Evolutionary conservation across 164 flowering plant genomes (phyloP).

Genomic region (Kalanchoe fedtschenkoi): DNA sequence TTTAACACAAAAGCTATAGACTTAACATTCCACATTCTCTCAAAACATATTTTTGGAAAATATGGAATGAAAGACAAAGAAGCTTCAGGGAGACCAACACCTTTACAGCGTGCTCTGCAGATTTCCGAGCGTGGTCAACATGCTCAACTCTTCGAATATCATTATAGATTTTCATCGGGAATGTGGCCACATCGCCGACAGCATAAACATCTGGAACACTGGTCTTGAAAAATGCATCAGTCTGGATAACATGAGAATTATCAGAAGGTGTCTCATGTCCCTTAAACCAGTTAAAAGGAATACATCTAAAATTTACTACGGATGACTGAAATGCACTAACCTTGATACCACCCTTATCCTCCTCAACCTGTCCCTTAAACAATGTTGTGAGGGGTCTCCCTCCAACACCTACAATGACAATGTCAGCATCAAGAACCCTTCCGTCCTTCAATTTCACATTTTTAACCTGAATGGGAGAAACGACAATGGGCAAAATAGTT

Average conservation of each 20-base stretch:
- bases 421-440: conserved; percentile 81
- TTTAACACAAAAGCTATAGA: background rate
- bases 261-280: background rate
- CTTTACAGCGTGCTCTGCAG: conserved; percentile 97
- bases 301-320: background rate
- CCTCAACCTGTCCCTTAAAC: conserved; percentile 84
- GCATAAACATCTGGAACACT: conserved; percentile 86
- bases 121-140: conserved; percentile 95
- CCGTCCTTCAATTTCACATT: conserved; percentile 88
- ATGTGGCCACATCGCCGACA: conserved; percentile 93
- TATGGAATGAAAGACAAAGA: background rate
- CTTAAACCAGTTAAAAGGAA: too few species aligned
- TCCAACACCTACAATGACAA: conserved; percentile 95
- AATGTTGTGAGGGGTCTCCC: conserved; percentile 68
- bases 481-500: background rate
- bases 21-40: background rate
- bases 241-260: conserved; percentile 36
- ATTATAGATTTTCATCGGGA: conserved; percentile 77
- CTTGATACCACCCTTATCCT: conserved; percentile 95
- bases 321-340: conserved; percentile 21
- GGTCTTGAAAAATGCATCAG: conserved; percentile 82
- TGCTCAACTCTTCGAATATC: conserved; percentile 91
- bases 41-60: background rate
- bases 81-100: conserved; percentile 18
- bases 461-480: conserved; percentile 49